These are phyloP conservation scores for Breviolum minutum DNA, from an alignment of 73 alveolate genomes.

Conservation along the genomic window DNA sequence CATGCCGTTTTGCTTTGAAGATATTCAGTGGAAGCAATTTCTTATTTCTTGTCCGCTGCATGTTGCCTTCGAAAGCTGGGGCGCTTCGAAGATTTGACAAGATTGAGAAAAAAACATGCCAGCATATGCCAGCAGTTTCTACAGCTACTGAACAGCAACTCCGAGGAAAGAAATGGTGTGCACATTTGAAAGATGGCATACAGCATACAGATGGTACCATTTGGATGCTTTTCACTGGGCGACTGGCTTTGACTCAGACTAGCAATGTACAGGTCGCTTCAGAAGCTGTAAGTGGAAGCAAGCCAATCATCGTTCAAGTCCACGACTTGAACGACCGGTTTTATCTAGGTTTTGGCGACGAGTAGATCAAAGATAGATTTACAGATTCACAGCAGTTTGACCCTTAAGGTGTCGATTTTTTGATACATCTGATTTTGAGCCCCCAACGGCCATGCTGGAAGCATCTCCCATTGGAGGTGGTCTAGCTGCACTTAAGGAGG, in stretches of 20 bases:
- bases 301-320: neutral
- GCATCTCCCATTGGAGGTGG: constrained; percentile 14
- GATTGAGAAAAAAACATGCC: neutral
- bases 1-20: neutral
- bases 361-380: neutral
- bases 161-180: neutral
- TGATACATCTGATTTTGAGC: neutral
- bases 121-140: neutral
- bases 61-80: too few relatives aligned
- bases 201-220: too few relatives aligned
- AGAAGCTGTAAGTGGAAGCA: too few relatives aligned
- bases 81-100: too few relatives aligned
- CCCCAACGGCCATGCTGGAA: constrained; percentile 32
- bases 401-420: too few relatives aligned
- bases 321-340: neutral
- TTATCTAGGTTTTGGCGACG: too few relatives aligned
- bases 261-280: too few relatives aligned
- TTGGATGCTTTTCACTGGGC: too few relatives aligned
- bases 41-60: too few relatives aligned
- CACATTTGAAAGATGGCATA: neutral
- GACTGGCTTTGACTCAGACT: too few relatives aligned
- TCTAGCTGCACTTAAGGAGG: neutral
- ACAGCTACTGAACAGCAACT: neutral
- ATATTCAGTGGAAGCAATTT: neutral
- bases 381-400: neutral